These are phyloP conservation scores for Tilletia walkeri DNA, from an alignment of 1,284 basidiomycete species.

Conservation along the genomic window DNA sequence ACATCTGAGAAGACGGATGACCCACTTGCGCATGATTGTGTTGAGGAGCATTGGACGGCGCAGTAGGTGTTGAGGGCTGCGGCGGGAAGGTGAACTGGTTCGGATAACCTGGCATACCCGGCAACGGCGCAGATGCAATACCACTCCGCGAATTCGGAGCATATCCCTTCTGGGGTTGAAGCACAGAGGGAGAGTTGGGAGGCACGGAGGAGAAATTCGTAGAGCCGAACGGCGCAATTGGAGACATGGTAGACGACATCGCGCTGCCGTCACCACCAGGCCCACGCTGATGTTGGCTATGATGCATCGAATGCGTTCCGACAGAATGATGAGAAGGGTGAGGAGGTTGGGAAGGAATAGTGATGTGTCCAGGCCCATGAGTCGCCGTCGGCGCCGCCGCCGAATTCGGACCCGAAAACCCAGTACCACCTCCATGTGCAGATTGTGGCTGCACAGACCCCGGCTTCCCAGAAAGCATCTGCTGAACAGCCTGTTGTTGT, in stretches of 20 bases:
- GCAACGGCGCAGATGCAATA: background rate
- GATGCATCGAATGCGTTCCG: background rate
- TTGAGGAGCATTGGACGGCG: too few relatives aligned
- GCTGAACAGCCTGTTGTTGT: conserved; percentile 1
- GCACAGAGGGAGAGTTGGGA: background rate
- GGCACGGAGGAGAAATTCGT: too few relatives aligned
- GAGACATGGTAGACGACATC: background rate
- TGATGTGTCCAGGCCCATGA: background rate
- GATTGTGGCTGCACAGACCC: background rate
- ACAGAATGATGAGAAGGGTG: background rate
- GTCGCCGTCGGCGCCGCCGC: background rate
- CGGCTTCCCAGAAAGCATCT: background rate
- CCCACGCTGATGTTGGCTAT: background rate
- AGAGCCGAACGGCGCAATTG: too few relatives aligned
- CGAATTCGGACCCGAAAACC: too few relatives aligned
- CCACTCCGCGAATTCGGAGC: background rate
- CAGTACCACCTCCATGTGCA: too few relatives aligned
- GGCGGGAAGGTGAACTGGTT: background rate
- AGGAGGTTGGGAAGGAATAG: background rate
- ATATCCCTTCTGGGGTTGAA: background rate
- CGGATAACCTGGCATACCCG: background rate
- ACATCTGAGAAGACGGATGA: too few relatives aligned
- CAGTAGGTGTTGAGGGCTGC: background rate
- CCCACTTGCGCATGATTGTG: too few relatives aligned
- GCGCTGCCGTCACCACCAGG: background rate